Percentiles rank a stretch among this genome's conserved stretches.
Evolutionary conservation across 352 stramenopile genomes (phyloP).

Genomic region (Globisporangium carolinianum): DNA sequence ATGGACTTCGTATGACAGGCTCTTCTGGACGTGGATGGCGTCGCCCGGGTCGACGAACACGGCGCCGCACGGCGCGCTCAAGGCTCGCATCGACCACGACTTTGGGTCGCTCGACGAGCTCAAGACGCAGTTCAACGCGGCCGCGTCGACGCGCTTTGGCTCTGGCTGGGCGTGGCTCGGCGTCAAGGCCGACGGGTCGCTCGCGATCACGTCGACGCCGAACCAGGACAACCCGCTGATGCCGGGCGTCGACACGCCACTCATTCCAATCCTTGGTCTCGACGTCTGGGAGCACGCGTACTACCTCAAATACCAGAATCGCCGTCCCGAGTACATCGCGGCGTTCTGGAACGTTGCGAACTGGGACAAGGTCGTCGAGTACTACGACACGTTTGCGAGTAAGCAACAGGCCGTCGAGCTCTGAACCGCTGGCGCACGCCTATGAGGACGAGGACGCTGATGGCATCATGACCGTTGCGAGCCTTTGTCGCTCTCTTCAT

Average conservation of each 20-base stretch:
- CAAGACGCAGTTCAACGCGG: slow-evolving; percentile 86
- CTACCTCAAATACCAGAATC: slow-evolving; percentile 97
- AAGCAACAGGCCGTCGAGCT: slow-evolving; percentile 81
- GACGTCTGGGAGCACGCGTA: slow-evolving; percentile 97
- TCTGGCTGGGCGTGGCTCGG: slow-evolving; percentile 89
- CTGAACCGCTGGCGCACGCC: slow-evolving; percentile 31
- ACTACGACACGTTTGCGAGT: slow-evolving; percentile 88
- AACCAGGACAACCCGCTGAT: slow-evolving; percentile 95
- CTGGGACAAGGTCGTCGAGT: slow-evolving; percentile 91
- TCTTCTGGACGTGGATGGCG: slow-evolving; percentile 94
- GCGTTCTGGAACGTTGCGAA: slow-evolving; percentile 98
- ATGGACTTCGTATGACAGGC: slow-evolving; percentile 13
- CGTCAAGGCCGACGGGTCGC: slow-evolving; percentile 82
- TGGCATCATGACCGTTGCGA: no score
- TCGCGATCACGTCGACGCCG: slow-evolving; percentile 92
- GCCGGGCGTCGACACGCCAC: slow-evolving; percentile 60
- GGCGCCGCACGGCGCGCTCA: slow-evolving; percentile 69
- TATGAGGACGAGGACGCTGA: no score
- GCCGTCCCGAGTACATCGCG: slow-evolving; percentile 93
- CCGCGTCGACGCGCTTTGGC: slow-evolving; percentile 83
- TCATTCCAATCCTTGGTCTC: slow-evolving; percentile 91
- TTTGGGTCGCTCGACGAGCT: slow-evolving; percentile 90
- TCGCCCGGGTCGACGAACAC: slow-evolving; percentile 67
- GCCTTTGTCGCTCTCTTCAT: no score
- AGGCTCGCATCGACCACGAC: slow-evolving; percentile 81